Evolutionary conservation across 805 yeast genomes (phyloP), one percentile per base, ranked within the genome.

Genomic region (Candida fluviatilis): DNA sequence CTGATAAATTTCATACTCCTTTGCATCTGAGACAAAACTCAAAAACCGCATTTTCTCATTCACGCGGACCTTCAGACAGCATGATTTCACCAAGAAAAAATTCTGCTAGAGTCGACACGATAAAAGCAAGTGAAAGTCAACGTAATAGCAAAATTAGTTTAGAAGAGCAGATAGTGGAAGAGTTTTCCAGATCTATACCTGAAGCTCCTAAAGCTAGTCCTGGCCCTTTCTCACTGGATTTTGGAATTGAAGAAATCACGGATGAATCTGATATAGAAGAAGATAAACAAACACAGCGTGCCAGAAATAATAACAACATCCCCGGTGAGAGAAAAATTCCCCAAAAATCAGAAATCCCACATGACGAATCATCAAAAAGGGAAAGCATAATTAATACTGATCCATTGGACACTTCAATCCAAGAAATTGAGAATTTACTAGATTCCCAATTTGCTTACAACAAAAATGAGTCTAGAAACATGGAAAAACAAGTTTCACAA

Each of bases 351-450:
- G 36, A 24, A 12, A 34, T 7, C 7, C 6, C 30, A 14, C 4
- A 15, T 15, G 43, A 30, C 14, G 40, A 39, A 29, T 37, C 41
- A 5, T 39, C 39, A 10, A 35, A 31, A 17, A 17, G 34, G 23
- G 40, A 37, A 8, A 14, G 21, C 16, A 8, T 19, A 12, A 30
- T 19, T 30, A 28, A 28, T 18, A 30, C 25, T 11, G 38, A 36
- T 14, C 48, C 54, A 8, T 53, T 61, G 13, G 61, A 62, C 39
- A 41, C 59, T 2, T 62, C 71, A 1, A 66, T 67, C 33, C 65
- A 63, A 44, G 73, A 66, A 30, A 60, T 67, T 26, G 69, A 64
- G 38, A 59, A 56, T 35, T 60, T 61, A 47, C 58, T 67, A 60
- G 66, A 62, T 35, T 50, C 61, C 2, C 65, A 64, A 33, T 52